Evolutionary conservation across 2,329 filamentous ascomycete genomes (phyloP).

Genomic region (Sporothrix euskadiensis): DNA sequence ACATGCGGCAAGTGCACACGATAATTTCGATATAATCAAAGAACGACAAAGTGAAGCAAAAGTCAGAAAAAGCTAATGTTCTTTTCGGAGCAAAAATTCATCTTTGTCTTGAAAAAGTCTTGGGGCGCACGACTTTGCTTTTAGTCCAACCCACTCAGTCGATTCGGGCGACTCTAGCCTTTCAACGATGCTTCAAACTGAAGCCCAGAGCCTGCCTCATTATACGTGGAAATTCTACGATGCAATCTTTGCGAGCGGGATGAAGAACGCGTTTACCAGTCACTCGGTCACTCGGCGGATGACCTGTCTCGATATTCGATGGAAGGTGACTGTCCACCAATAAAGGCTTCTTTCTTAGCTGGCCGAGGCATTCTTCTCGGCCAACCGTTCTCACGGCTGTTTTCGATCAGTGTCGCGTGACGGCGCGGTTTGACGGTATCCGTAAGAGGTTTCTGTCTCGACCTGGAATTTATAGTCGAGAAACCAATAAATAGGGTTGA

Average conservation of each 20-base stretch:
- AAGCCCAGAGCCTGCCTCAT: not conserved
- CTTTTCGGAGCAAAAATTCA: not conserved
- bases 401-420: not conserved
- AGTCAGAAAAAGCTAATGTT: not conserved
- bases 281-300: too few species aligned
- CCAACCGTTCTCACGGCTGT: not conserved
- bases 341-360: not conserved
- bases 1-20: not conserved
- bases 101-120: not conserved
- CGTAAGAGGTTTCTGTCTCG: too few species aligned
- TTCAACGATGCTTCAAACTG: not conserved
- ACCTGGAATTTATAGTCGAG: too few species aligned
- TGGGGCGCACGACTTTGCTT: not conserved
- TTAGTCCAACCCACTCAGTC: not conserved
- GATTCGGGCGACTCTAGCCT: not conserved
- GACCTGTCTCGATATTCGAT: too few species aligned
- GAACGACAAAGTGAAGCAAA: not conserved
- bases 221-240: not conserved
- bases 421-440: not conserved
- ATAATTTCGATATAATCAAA: not conserved
- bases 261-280: too few species aligned
- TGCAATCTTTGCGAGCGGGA: too few species aligned
- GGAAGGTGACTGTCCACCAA: not conserved
- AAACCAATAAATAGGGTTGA: too few species aligned
- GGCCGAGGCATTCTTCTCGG: not conserved